These are phyloP conservation scores for Cordia subcordata DNA, from an alignment of 257 asterid genomes.

Conservation along the genomic window DNA sequence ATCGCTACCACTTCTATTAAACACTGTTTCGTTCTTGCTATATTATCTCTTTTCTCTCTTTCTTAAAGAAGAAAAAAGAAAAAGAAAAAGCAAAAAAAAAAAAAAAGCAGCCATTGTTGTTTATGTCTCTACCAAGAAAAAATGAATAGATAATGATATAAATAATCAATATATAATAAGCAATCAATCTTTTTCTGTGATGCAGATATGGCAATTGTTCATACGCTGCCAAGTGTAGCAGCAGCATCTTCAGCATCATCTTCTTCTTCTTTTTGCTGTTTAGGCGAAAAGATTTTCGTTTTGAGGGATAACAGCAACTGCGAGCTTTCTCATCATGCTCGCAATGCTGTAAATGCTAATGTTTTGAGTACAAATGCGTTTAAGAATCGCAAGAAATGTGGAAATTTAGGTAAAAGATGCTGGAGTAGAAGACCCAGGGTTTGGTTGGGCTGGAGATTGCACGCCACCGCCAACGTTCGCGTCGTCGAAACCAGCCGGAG, in stretches of 20 bases:
- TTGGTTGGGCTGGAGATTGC: conserved; percentile 22
- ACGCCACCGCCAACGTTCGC: conserved; percentile 25
- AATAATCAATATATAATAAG: too few species aligned
- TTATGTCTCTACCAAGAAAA: too few species aligned
- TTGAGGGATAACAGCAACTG: background rate
- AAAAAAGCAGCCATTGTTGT: too few species aligned
- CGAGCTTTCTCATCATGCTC: background rate
- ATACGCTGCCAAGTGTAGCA: background rate
- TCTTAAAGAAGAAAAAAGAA: too few species aligned
- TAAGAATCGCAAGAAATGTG: background rate
- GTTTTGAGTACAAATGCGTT: too few species aligned
- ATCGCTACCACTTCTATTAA: too few species aligned
- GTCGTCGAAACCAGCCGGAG: conserved; percentile 12
- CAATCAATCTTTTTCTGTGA: background rate
- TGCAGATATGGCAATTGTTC: background rate
- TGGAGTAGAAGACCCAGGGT: conserved; percentile 16
- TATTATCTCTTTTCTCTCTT: too few species aligned
- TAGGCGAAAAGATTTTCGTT: background rate
- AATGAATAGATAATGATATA: too few species aligned
- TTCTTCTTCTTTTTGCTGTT: background rate
- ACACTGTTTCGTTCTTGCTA: too few species aligned
- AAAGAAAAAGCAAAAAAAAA: too few species aligned
- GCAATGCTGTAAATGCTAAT: too few species aligned
- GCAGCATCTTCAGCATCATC: too few species aligned
- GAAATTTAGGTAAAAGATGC: background rate